A percentile compares a stretch with the other conserved stretches of the same genome.
Evolutionary conservation across 257 asterid genomes (phyloP).

Genomic region (Mitragyna speciosa): DNA sequence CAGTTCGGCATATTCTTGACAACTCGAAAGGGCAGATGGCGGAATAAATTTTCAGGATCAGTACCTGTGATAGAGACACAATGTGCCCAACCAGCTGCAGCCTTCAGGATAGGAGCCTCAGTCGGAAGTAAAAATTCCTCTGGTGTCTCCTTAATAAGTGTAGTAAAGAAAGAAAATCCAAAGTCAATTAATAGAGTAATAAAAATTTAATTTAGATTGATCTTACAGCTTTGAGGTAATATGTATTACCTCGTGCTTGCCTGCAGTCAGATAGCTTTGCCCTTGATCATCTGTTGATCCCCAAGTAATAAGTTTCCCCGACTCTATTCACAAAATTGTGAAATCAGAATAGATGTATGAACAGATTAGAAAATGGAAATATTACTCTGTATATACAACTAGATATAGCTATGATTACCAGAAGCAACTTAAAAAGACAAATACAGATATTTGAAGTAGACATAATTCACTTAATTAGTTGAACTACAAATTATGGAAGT

Average conservation of each 20-base stretch:
- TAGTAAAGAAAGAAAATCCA: conserved; percentile 20
- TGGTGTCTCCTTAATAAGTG: conserved; percentile 54
- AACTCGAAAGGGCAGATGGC: not conserved
- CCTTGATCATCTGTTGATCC: conserved; percentile 92
- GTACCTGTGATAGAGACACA: conserved; percentile 70
- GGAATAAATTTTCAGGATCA: not conserved
- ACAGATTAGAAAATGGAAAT: no score
- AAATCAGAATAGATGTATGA: not conserved
- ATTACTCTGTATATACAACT: not conserved
- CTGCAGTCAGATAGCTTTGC: conserved; percentile 76
- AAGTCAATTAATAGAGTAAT: conserved; percentile 20
- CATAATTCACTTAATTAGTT: no score
- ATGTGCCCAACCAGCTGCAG: conserved; percentile 88
- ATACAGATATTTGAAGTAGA: not conserved
- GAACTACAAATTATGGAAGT: not conserved
- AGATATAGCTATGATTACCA: not conserved
- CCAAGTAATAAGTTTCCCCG: conserved; percentile 67
- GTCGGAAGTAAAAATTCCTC: conserved; percentile 61
- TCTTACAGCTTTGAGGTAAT: conserved; percentile 1
- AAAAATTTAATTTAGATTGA: not conserved
- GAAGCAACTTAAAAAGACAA: not conserved
- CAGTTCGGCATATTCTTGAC: not conserved
- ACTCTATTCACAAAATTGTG: conserved; percentile 31
- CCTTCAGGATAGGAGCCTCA: conserved; percentile 47
- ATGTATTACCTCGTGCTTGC: conserved; percentile 74